phyloP scores from a whole-genome alignment of 768 basidiomycete species.

The Lyophyllum decastes region DNA sequence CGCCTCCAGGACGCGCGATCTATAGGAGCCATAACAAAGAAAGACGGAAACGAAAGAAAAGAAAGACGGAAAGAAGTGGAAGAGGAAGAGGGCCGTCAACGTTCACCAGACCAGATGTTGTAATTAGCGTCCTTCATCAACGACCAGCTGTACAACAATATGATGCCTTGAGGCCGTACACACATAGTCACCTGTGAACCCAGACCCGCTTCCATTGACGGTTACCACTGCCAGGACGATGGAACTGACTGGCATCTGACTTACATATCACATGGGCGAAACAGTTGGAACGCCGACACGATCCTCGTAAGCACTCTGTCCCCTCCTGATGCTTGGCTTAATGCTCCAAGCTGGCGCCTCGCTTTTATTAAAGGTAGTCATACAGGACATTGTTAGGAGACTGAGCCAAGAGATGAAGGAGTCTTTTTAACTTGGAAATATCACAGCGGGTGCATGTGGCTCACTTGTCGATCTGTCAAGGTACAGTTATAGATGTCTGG shows the following conservation, averaged over 20 bases:
- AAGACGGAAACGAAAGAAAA: conserved; percentile 7
- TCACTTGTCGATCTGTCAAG: conserved; percentile 15
- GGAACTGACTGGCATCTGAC: conserved; percentile 1
- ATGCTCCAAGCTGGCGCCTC: neutral
- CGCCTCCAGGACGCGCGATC: conserved; percentile 21
- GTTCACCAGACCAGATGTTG: conserved; percentile 6
- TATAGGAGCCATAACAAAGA: conserved; percentile 19
- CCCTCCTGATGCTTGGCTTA: neutral
- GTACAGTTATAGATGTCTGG: neutral
- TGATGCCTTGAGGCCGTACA: neutral
- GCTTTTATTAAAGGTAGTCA: neutral
- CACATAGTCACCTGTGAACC: neutral
- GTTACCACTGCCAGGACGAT: conserved; percentile 5
- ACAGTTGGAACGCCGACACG: neutral
- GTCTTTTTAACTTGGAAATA: neutral
- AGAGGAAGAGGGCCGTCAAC: conserved; percentile 8
- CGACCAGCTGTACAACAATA: conserved; percentile 4
- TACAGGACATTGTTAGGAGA: neutral
- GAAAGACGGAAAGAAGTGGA: conserved; percentile 10
- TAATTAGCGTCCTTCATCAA: neutral
- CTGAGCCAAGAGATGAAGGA: neutral
- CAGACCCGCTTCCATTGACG: neutral
- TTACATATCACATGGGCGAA: neutral
- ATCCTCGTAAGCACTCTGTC: neutral
- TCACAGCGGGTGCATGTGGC: neutral